Percentiles rank a stretch among this genome's conserved stretches.
Evolutionary conservation across 345 rosid species (phyloP).

Genomic region (Punica granatum): DNA sequence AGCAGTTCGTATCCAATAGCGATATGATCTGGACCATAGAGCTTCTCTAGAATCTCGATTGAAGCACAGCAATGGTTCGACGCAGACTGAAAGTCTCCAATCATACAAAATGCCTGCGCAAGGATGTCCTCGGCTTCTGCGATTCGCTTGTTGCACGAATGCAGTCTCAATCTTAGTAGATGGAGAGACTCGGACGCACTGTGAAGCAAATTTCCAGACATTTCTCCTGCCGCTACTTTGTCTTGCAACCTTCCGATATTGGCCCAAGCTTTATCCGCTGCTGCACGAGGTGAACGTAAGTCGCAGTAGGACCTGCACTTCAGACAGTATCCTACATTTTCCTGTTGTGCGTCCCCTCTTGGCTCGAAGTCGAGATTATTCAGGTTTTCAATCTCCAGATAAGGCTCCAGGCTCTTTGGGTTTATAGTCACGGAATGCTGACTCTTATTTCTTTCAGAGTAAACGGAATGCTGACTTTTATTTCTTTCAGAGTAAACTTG

Average conservation of each 20-base stretch:
- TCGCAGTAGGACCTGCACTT: constrained; percentile 46
- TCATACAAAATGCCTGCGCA: constrained; percentile 57
- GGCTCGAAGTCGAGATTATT: constrained; percentile 18
- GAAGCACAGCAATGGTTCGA: constrained; percentile 59
- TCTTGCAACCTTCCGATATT: constrained; percentile 56
- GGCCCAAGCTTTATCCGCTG: constrained; percentile 43
- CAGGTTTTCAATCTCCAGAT: constrained; percentile 31
- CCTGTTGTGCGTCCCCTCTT: constrained; percentile 14
- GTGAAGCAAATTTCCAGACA: constrained; percentile 24
- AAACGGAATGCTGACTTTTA: constrained; percentile 26
- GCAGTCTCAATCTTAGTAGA: constrained; percentile 24
- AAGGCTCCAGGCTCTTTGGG: constrained; percentile 20
- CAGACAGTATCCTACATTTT: constrained; percentile 48
- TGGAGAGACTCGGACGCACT: constrained; percentile 48
- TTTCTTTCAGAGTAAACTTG: constrained; percentile 25
- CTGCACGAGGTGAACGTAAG: constrained; percentile 31
- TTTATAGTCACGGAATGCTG: constrained; percentile 16
- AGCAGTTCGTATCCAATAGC: constrained; percentile 73
- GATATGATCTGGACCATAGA: constrained; percentile 53
- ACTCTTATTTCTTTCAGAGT: constrained; percentile 26
- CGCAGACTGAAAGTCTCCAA: constrained; percentile 48
- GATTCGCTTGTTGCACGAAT: constrained; percentile 1
- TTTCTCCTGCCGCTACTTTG: constrained; percentile 26
- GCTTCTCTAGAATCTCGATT: constrained; percentile 56
- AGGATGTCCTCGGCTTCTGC: constrained; percentile 66